phyloP scores from a whole-genome alignment of 345 rosid genomes.

The Viola odorata region DNA sequence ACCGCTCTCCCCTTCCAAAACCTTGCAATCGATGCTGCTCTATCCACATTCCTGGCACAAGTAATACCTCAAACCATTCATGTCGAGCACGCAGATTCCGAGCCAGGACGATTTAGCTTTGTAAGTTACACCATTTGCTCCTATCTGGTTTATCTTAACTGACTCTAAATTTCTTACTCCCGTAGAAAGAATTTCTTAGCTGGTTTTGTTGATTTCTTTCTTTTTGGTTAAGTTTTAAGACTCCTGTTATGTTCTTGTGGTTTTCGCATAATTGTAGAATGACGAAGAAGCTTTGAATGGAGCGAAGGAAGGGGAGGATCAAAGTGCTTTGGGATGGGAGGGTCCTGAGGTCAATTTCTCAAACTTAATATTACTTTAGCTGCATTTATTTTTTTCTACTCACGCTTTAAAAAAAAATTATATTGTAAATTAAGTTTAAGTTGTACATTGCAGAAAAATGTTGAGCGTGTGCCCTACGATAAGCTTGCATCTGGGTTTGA shows the following conservation, averaged over 20 bases:
- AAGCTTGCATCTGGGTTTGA: slow-evolving; percentile 18
- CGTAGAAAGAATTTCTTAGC: background rate
- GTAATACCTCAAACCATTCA: slow-evolving; percentile 46
- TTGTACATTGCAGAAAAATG: slow-evolving; percentile 34
- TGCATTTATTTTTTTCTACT: too few species aligned
- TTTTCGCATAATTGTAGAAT: too few species aligned
- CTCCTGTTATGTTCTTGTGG: too few species aligned
- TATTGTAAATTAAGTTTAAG: background rate
- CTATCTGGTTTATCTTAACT: background rate
- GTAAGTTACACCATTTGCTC: background rate
- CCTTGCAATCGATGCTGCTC: slow-evolving; percentile 44
- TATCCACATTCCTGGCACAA: slow-evolving; percentile 48
- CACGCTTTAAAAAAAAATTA: background rate
- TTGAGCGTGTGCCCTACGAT: slow-evolving; percentile 24
- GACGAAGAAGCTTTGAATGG: too few species aligned
- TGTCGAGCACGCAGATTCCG: slow-evolving; percentile 25
- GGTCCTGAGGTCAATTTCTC: too few species aligned
- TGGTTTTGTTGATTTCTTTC: slow-evolving; percentile 4
- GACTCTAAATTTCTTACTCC: background rate
- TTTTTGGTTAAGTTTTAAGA: background rate
- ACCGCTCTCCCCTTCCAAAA: slow-evolving; percentile 27
- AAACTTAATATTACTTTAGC: too few species aligned
- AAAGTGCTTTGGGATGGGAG: too few species aligned
- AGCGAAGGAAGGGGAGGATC: too few species aligned
- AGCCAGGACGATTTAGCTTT: slow-evolving; percentile 1